Evolutionary conservation across 78 protist species (phyloP).

Genomic region (Pelomyxa schiedti): DNA sequence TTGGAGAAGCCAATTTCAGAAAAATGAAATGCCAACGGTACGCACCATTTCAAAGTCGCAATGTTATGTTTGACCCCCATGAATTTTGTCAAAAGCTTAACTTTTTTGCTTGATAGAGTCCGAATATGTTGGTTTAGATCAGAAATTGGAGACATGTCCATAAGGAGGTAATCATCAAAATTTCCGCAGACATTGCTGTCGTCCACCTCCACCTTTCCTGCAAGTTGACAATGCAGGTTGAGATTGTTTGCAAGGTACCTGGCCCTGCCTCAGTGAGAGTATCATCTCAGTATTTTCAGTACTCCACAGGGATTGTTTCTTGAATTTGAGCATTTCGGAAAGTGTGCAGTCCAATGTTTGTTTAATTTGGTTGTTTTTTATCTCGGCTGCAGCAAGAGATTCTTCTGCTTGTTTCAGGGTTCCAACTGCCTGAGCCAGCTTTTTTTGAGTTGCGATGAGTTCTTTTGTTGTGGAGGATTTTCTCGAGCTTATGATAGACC

Average conservation of each 20-base stretch:
- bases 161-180: constrained; percentile 15
- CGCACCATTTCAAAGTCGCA: not conserved
- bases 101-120: constrained; percentile 15
- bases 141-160: not conserved
- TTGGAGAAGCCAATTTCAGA: not conserved
- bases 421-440: no score
- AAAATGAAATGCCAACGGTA: not conserved
- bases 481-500: no score
- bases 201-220: constrained; percentile 54
- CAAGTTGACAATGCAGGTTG: no score
- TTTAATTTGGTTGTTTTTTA: no score
- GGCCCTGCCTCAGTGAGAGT: constrained; percentile 36
- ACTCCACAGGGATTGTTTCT: not conserved
- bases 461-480: no score
- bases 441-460: no score
- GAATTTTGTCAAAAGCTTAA: constrained; percentile 16
- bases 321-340: not conserved
- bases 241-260: no score
- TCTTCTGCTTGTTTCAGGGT: no score
- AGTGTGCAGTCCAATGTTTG: no score
- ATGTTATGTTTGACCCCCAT: not conserved
- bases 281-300: not conserved
- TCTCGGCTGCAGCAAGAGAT: no score
- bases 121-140: constrained; percentile 22
- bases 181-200: constrained; percentile 43